These are phyloP conservation scores for Scalesia atractyloides DNA, from an alignment of 129 eudicot genomes.

Conservation along the genomic window DNA sequence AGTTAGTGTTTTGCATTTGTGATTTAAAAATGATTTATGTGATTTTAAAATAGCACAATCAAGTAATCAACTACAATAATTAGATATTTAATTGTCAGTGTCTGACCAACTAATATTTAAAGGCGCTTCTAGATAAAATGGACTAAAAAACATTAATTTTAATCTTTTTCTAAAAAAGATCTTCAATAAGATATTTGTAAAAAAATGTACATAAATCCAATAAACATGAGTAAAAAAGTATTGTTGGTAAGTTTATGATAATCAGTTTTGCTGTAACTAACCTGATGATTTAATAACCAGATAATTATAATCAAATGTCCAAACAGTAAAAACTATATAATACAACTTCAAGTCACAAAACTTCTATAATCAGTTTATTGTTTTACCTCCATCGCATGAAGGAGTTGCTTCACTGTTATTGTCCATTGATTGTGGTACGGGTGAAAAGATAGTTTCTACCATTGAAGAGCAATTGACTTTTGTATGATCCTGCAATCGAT, in stretches of 20 bases:
- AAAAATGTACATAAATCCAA: background rate
- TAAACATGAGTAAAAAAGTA: background rate
- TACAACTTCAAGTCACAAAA: background rate
- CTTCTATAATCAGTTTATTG: background rate
- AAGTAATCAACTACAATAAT: background rate
- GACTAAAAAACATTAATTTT: background rate
- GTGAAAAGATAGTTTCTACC: slow-evolving; percentile 71
- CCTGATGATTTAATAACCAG: background rate
- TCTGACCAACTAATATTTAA: background rate
- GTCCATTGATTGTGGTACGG: slow-evolving; percentile 52
- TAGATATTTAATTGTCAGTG: background rate
- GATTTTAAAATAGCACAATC: background rate
- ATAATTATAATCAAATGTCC: background rate
- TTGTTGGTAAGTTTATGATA: background rate
- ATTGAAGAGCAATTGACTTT: slow-evolving; percentile 48
- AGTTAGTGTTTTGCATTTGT: background rate
- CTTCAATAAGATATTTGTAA: background rate
- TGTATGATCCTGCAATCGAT: slow-evolving; percentile 50
- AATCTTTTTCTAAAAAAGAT: background rate
- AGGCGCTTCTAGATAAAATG: background rate
- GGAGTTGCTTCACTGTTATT: slow-evolving; percentile 38
- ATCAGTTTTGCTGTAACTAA: background rate
- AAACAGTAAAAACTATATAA: background rate
- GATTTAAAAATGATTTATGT: background rate
- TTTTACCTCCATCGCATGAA: slow-evolving; percentile 51